Evolutionary conservation across 2,329 filamentous ascomycete genomes (phyloP), one percentile per base, ranked within the genome.

Genomic region (Fusarium pseudoanthophilum): DNA sequence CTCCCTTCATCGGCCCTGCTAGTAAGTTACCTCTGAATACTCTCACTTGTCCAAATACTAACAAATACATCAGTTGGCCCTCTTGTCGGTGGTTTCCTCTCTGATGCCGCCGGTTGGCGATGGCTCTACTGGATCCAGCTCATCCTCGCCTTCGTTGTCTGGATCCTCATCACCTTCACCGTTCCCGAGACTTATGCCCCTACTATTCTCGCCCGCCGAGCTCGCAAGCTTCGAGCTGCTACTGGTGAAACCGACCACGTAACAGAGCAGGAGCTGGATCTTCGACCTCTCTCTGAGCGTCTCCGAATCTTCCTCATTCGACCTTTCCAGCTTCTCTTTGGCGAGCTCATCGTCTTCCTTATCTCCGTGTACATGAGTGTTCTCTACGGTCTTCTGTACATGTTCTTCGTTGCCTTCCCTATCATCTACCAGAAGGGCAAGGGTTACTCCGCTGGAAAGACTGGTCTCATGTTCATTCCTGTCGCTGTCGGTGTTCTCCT

Each of bases 51-150:
- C 7, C 15, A 36, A 8, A 32, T 49, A 34, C 75, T 76, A 51
- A 78, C 61, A 10, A 1, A 9, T 30, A 5, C 24, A 42, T 7
- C 48, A 86, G 84, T 93, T 73, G 92, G 92, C 69, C 92, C 92
- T 13, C 86, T 97, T 2, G 87, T 92, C 11, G 95, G 94, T 73
- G 94, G 93, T 16, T 97, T 91, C 79, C 85, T 96, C 4, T 87
- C 88, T 13, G 92, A 95, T 75, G 88, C 88, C 1, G 83, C 85
- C 1, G 92, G 92, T 42, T 96, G 94, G 94, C 85, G 93, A 73
- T 96, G 93, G 93, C 85, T 96, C 0, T 96, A 96, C 84, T 95
- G 93, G 92, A 89, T 97, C 75, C 93, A 95, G 78, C 85, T 96
- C 16, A 97, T 97, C 78, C 79, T 96, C 18, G 85, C 92, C 32